Percentiles rank a stretch among this genome's conserved stretches.
phyloP scores from a whole-genome alignment of 2,329 filamentous ascomycete genomes.

The Colletotrichum neosansevieriae region DNA sequence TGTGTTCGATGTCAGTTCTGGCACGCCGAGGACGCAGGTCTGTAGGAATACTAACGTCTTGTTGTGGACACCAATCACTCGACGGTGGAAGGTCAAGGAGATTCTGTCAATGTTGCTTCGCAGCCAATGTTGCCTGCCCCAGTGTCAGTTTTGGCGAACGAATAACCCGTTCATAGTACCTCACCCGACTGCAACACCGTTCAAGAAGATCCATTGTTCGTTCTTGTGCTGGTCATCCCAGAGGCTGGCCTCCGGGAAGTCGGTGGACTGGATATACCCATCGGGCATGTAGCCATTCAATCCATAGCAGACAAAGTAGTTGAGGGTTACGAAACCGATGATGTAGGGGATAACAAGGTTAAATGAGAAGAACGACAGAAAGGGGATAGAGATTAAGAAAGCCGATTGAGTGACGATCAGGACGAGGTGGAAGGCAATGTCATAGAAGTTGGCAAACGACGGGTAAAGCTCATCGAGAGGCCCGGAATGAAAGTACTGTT shows the following conservation, averaged over 20 bases:
- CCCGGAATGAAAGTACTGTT: conserved; percentile 56
- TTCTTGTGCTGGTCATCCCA: conserved; percentile 56
- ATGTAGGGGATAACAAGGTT: conserved; percentile 59
- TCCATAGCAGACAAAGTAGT: conserved; percentile 61
- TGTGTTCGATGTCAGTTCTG: neutral
- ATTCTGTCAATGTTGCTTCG: conserved; percentile 78
- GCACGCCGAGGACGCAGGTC: too few relatives aligned
- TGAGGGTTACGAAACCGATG: conserved; percentile 59
- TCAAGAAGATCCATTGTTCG: conserved; percentile 85
- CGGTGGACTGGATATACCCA: conserved; percentile 57
- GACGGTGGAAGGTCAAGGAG: conserved; percentile 78
- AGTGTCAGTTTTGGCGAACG: neutral
- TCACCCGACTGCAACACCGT: conserved; percentile 75
- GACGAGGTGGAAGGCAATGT: conserved; percentile 67
- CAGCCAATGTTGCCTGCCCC: conserved; percentile 71
- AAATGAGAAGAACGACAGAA: conserved; percentile 57
- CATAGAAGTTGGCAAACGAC: conserved; percentile 63
- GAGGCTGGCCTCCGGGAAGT: conserved; percentile 52
- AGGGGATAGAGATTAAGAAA: conserved; percentile 70
- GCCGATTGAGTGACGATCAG: conserved; percentile 69
- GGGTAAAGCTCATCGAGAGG: conserved; percentile 74
- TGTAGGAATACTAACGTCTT: conserved; percentile 58
- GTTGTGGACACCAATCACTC: conserved; percentile 80
- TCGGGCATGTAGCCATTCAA: conserved; percentile 63
- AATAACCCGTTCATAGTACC: conserved; percentile 42